phyloP scores from a whole-genome alignment of 768 basidiomycete genomes.

The Suillus decipiens region DNA sequence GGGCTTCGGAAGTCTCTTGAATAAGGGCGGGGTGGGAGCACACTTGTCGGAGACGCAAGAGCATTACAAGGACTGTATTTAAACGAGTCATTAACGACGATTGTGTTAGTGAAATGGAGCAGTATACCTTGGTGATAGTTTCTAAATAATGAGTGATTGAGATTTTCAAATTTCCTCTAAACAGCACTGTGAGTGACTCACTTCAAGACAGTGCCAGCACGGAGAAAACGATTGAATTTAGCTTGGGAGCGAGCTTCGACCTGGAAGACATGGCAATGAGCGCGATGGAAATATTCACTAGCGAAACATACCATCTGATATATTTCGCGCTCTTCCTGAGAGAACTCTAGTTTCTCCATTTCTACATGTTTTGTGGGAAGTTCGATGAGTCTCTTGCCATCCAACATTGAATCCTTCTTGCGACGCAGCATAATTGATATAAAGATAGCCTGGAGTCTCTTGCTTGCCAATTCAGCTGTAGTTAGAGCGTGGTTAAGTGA shows the following conservation, averaged over 20 bases:
- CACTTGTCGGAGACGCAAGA: conserved; percentile 62
- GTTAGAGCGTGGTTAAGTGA: conserved; percentile 13
- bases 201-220: conserved; percentile 70
- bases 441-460: conserved; percentile 61
- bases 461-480: conserved; percentile 53
- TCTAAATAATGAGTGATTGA: conserved; percentile 25
- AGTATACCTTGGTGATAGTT: conserved; percentile 57
- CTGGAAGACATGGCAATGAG: conserved; percentile 24
- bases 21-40: conserved; percentile 71
- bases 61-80: conserved; percentile 42
- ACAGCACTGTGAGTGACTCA: conserved; percentile 23
- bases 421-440: conserved; percentile 56
- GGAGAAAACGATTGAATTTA: conserved; percentile 63
- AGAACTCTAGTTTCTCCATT: conserved; percentile 56
- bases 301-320: conserved; percentile 48
- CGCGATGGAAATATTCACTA: not conserved
- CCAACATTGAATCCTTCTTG: conserved; percentile 61
- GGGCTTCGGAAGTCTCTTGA: conserved; percentile 52
- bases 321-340: conserved; percentile 62
- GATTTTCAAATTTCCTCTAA: not conserved
- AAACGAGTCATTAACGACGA: not conserved
- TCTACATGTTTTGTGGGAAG: conserved; percentile 57
- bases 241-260: conserved; percentile 57
- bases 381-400: conserved; percentile 69
- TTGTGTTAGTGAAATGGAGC: conserved; percentile 25